phyloP scores from a whole-genome alignment of 306 rosid genomes.

The Albizia julibrissin region DNA sequence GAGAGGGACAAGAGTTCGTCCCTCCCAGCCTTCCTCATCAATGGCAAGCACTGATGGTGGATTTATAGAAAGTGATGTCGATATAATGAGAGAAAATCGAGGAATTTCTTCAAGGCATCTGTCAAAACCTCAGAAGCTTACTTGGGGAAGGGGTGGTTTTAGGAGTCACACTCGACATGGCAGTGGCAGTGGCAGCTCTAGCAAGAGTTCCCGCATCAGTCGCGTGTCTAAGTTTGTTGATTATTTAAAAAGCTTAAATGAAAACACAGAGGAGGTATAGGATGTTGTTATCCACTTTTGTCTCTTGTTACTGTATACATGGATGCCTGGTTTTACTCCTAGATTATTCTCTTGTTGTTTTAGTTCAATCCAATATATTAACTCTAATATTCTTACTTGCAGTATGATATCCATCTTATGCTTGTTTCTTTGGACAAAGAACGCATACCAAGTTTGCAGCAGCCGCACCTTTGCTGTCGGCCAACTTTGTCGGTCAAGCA shows the following conservation, averaged over 20 bases:
- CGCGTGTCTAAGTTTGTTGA: conserved; percentile 81
- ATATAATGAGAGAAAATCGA: conserved; percentile 59
- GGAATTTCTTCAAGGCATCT: conserved; percentile 63
- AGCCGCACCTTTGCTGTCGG: conserved; percentile 83
- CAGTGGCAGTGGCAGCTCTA: conserved; percentile 61
- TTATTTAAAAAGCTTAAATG: conserved; percentile 68
- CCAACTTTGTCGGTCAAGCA: conserved; percentile 75
- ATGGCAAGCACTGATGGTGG: conserved; percentile 67
- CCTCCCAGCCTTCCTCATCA: conserved; percentile 81
- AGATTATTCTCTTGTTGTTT: conserved; percentile 29
- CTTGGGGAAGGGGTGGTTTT: conserved; percentile 95
- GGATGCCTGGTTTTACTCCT: conserved; percentile 16
- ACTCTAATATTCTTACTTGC: conserved; percentile 37
- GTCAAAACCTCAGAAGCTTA: conserved; percentile 71
- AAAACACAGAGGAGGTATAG: conserved; percentile 70
- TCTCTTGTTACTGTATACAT: neutral
- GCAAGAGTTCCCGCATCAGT: conserved; percentile 62
- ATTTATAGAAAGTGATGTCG: conserved; percentile 65
- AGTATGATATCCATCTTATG: conserved; percentile 80
- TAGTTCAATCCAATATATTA: conserved; percentile 27
- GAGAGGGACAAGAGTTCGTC: conserved; percentile 61
- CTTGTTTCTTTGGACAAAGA: conserved; percentile 70
- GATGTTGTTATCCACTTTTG: neutral
- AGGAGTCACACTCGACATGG: conserved; percentile 88
- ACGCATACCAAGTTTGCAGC: conserved; percentile 65